Conservation (phyloP, 306 rosid species). For the Cucurbita pepo region DNA sequence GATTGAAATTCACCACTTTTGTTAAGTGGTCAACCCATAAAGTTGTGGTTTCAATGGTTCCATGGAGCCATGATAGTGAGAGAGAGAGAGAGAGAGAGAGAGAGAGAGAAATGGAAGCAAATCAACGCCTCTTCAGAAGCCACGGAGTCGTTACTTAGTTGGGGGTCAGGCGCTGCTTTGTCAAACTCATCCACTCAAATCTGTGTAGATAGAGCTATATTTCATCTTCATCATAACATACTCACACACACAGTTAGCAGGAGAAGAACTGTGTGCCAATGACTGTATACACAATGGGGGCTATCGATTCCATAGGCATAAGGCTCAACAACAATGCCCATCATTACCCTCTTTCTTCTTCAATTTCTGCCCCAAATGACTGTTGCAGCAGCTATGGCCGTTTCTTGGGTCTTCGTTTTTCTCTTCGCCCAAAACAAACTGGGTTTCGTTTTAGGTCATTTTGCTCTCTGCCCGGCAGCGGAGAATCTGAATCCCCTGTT, state of each 20-base stretch:
- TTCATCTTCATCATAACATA: background rate
- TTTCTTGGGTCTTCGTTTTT: background rate
- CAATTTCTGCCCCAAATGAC: background rate
- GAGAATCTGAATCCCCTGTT: slow-evolving; percentile 8
- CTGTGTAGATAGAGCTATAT: background rate
- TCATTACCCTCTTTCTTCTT: slow-evolving; percentile 6
- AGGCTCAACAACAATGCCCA: background rate
- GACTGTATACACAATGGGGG: slow-evolving; percentile 22
- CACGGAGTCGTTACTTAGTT: background rate
- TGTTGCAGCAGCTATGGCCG: background rate
- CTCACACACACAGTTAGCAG: background rate
- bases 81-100: background rate
- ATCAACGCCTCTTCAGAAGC: background rate
- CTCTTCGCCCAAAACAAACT: background rate
- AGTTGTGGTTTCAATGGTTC: background rate
- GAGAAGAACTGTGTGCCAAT: background rate
- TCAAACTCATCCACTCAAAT: background rate
- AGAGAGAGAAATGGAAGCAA: background rate
- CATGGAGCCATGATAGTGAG: background rate
- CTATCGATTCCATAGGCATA: slow-evolving; percentile 14
- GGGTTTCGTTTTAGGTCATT: background rate
- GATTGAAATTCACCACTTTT: too few species aligned
- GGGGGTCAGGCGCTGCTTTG: background rate
- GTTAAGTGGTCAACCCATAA: too few species aligned
- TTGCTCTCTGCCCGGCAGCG: slow-evolving; percentile 15